These are phyloP conservation scores for Croton laevigatus DNA, from an alignment of 441 rosid species.

Conservation along the genomic window DNA sequence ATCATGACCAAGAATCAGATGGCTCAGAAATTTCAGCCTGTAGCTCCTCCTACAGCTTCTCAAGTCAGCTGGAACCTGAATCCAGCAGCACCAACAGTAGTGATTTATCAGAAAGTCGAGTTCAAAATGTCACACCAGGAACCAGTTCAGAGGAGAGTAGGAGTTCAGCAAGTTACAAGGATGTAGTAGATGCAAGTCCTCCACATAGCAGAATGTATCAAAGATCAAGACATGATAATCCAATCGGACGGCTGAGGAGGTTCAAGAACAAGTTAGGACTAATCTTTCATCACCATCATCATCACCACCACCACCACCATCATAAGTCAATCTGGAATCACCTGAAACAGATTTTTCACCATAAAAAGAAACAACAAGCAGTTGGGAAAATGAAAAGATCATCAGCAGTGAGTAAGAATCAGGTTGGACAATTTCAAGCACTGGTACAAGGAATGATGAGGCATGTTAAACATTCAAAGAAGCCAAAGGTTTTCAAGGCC, in stretches of 20 bases:
- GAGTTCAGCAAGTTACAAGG: constrained; percentile 23
- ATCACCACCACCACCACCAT: constrained; percentile 22
- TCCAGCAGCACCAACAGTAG: constrained; percentile 22
- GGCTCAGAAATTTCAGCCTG: constrained; percentile 7
- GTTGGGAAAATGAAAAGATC: constrained; percentile 16
- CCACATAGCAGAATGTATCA: constrained; percentile 8
- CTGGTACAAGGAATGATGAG: constrained; percentile 43
- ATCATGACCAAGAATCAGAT: constrained; percentile 20
- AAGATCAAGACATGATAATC: constrained; percentile 23
- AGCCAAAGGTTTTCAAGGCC: constrained; percentile 22
- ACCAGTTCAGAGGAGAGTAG: constrained; percentile 20
- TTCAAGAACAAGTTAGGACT: constrained; percentile 49
- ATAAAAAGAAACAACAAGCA: constrained; percentile 22
- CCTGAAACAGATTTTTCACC: constrained; percentile 29
- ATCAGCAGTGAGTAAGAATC: constrained; percentile 19
- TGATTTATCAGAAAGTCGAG: background rate
- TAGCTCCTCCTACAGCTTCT: constrained; percentile 29
- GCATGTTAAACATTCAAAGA: constrained; percentile 42
- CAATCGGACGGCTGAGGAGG: constrained; percentile 36
- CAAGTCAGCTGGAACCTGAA: constrained; percentile 21
- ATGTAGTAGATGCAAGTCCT: constrained; percentile 3
- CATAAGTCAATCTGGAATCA: constrained; percentile 37
- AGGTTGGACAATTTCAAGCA: constrained; percentile 39
- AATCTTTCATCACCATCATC: constrained; percentile 55
- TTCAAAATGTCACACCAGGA: constrained; percentile 5